Evolutionary conservation across 192 early-diverging fungal genomes (phyloP).

Genomic region (Podila epigama): DNA sequence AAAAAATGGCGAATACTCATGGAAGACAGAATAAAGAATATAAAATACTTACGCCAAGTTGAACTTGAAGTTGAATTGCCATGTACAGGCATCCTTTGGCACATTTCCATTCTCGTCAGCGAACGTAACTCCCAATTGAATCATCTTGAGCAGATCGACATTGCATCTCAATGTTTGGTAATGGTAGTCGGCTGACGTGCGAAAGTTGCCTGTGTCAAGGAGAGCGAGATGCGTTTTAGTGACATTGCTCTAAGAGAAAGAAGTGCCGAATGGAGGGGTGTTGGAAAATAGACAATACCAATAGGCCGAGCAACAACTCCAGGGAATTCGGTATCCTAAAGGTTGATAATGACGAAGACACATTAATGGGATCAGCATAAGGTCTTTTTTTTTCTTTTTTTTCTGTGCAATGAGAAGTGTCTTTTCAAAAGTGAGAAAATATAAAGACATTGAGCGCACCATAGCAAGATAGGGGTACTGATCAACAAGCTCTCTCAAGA

Average conservation of each 20-base stretch:
- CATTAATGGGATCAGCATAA: not conserved
- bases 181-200: conserved; percentile 96
- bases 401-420: too few relatives aligned
- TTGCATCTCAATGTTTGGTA: conserved; percentile 98
- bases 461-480: conserved; percentile 95
- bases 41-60: conserved; percentile 71
- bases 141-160: conserved; percentile 96
- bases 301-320: conserved; percentile 99
- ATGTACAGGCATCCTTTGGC: conserved; percentile 88
- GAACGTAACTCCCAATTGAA: conserved; percentile 97
- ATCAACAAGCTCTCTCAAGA: conserved; percentile 87
- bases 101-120: conserved; percentile 86
- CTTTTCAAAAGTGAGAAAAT: not conserved
- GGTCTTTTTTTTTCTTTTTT: too few relatives aligned
- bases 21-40: too few relatives aligned
- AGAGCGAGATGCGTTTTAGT: too few relatives aligned
- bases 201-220: conserved; percentile 73
- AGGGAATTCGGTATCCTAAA: conserved; percentile 97
- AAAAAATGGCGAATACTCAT: too few relatives aligned
- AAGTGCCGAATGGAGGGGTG: too few relatives aligned
- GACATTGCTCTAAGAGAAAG: too few relatives aligned
- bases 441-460: conserved; percentile 59
- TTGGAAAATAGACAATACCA: too few relatives aligned
- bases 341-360: not conserved
- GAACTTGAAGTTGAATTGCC: conserved; percentile 99